Evolutionary conservation across 805 yeast genomes (phyloP), one percentile per base, ranked within the genome.

Genomic region (Hagleromyces aurorensis): DNA sequence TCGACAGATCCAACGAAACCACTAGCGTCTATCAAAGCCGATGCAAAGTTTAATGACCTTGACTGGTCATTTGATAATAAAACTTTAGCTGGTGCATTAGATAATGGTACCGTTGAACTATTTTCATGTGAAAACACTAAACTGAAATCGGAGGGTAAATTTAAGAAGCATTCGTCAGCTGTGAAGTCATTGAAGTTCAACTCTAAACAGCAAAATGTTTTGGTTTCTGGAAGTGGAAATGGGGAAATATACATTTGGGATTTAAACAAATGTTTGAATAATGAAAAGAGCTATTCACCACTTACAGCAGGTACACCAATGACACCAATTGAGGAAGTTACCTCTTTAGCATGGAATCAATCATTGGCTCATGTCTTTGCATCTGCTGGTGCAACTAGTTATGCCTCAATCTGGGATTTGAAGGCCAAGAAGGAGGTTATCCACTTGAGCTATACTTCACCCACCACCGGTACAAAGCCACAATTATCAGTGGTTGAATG

Each of bases 171-270:
- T 55, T 54, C 75, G 4, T 78, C 82, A 13, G 67, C 86, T 3
- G 85, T 82, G 29, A 75, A 73, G 42, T 63, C 81, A 13, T 70
- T 86, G 33, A 77, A 71, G 36, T 89, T 89, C 70, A 85, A 81
- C 53, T 80, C 84, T 3, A 62, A 70, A 28, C 85, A 83, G 52
- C 57, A 63, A 24, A 77, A 79, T 39, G 69, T 83, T 15, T 59
- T 91, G 44, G 94, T 81, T 4, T 73, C 95, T 11, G 95, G 93
- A 27, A 95, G 95, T 33, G 64, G 78, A n/a, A 73, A 76, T 37
- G 93, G 96, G 38, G 93, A 89, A 62, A 75, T 91, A 30, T 78
- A 69, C 48, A 72, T 91, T 33, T 91, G 96, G 96, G 96, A 91
- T 63, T 66, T 83, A 17, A 72, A 70, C 38, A 75, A 75, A 36